Conservation (phyloP, 768 basidiomycete genomes). For the Psilocybe sp. region DNA sequence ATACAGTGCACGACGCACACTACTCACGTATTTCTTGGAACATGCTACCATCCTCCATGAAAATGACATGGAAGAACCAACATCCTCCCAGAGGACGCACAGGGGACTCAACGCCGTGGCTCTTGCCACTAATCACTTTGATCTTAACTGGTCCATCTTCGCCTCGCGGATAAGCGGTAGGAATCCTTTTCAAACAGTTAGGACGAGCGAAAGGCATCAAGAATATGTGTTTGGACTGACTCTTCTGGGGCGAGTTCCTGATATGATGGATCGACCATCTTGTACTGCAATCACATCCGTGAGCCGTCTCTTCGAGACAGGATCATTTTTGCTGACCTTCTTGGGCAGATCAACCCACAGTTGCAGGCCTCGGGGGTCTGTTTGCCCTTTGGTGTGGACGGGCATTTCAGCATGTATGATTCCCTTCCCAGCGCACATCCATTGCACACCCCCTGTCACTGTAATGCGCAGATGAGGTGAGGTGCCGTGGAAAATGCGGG, state of each 20-base stretch:
- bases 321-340: slow-evolving; percentile 33
- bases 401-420: slow-evolving; percentile 92
- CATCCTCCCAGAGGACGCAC: slow-evolving; percentile 91
- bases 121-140: slow-evolving; percentile 87
- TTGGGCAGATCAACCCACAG: slow-evolving; percentile 86
- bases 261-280: slow-evolving; percentile 65
- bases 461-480: no score
- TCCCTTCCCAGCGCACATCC: slow-evolving; percentile 87
- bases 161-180: slow-evolving; percentile 70
- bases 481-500: no score
- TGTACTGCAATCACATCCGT: slow-evolving; percentile 6
- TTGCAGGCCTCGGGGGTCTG: slow-evolving; percentile 82
- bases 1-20: background rate
- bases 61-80: slow-evolving; percentile 85
- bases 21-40: slow-evolving; percentile 82
- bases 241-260: slow-evolving; percentile 72
- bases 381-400: slow-evolving; percentile 57
- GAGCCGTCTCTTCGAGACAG: background rate
- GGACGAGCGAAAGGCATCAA: background rate
- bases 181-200: slow-evolving; percentile 44
- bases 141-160: slow-evolving; percentile 64
- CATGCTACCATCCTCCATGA: slow-evolving; percentile 58
- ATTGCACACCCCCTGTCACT: slow-evolving; percentile 86
- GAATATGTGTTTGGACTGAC: slow-evolving; percentile 26
- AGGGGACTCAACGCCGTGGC: slow-evolving; percentile 82